A percentile compares a stretch with the other conserved stretches of the same genome.
phyloP scores from a whole-genome alignment of 768 basidiomycete genomes.

The Lactifluus pinguis region DNA sequence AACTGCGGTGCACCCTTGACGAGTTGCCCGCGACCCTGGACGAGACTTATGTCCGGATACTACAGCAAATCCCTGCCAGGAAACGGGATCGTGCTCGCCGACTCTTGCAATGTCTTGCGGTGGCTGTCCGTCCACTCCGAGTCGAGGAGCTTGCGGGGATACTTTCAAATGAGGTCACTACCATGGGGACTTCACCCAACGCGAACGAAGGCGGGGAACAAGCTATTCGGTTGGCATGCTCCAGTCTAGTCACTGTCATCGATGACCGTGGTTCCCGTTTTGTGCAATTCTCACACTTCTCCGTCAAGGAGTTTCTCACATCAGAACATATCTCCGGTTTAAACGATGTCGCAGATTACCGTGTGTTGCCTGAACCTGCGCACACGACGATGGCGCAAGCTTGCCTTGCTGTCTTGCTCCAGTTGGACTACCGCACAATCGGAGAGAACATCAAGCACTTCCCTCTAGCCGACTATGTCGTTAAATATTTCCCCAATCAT shows the following conservation, averaged over 20 bases:
- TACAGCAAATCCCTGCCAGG: neutral
- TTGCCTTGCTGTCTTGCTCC: neutral
- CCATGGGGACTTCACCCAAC: too few species aligned
- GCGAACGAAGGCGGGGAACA: too few species aligned
- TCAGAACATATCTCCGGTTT: neutral
- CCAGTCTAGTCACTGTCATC: neutral
- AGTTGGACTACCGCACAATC: neutral
- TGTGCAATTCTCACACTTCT: neutral
- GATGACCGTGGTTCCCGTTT: neutral
- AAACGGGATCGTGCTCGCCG: neutral
- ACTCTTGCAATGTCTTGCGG: neutral
- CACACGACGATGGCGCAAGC: neutral
- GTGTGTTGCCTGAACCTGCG: neutral
- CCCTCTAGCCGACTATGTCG: neutral
- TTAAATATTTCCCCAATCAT: neutral
- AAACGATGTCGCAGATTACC: neutral
- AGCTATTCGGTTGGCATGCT: neutral
- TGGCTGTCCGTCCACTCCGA: neutral
- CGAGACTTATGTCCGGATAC: neutral
- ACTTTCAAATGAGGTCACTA: neutral
- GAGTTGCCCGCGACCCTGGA: neutral
- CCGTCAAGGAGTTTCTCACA: neutral
- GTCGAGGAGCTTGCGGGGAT: neutral
- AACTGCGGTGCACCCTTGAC: neutral
- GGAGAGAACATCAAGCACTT: neutral